These are phyloP conservation scores for Naganishia cerealis DNA, from an alignment of 1,284 basidiomycete genomes.

Conservation along the genomic window DNA sequence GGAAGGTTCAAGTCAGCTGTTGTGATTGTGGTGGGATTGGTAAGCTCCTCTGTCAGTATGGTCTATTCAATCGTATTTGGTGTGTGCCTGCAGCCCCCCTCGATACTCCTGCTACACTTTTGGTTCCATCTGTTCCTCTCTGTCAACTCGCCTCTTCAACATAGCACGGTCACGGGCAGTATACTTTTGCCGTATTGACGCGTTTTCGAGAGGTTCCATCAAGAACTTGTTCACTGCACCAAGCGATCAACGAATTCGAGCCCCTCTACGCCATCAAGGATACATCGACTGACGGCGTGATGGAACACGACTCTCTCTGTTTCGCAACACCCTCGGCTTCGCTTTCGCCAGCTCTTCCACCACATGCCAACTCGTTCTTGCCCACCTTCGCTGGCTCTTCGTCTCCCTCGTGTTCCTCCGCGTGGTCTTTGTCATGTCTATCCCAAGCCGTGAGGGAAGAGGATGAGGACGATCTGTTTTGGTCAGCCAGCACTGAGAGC, in stretches of 20 bases:
- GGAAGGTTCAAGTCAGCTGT: not conserved
- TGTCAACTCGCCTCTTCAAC: not conserved
- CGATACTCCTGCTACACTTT: not conserved
- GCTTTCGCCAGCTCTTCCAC: not conserved
- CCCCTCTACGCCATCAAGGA: not conserved
- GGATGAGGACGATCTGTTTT: conserved; percentile 27
- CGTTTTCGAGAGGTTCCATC: not conserved
- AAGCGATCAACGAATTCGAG: not conserved
- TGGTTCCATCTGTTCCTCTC: not conserved
- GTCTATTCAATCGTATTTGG: not conserved
- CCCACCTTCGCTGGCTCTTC: conserved; percentile 6
- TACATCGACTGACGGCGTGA: not conserved
- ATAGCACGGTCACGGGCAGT: not conserved
- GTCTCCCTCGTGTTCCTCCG: conserved; percentile 13
- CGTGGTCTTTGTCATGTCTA: conserved; percentile 2
- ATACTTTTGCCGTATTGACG: not conserved
- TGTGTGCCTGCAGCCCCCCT: not conserved
- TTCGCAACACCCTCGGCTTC: not conserved
- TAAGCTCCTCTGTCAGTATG: not conserved
- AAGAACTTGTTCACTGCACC: not conserved
- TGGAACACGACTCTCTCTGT: not conserved
- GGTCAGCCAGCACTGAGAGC: conserved; percentile 3
- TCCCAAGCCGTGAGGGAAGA: not conserved
- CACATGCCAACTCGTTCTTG: not conserved
- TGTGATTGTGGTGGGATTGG: not conserved